Evolutionary conservation across 306 rosid species (phyloP).

Genomic region (Leucaena leucocephala): DNA sequence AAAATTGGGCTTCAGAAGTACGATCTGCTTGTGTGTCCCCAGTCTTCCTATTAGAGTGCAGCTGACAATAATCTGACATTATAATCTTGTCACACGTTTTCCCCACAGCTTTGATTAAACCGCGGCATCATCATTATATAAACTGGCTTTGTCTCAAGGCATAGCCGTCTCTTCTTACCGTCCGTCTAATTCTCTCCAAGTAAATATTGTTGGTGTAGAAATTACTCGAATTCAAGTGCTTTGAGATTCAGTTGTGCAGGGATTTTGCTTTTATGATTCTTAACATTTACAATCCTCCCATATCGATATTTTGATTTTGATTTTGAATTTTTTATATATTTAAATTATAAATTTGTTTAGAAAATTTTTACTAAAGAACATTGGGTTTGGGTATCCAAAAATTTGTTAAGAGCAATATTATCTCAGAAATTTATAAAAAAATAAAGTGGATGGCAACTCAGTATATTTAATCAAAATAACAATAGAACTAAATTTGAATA

Average conservation of each 20-base stretch:
- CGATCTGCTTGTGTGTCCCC: not conserved
- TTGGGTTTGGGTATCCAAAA: no score
- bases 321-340: no score
- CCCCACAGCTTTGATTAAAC: not conserved
- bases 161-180: not conserved
- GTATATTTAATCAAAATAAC: no score
- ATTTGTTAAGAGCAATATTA: no score
- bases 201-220: not conserved
- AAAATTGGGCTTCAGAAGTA: not conserved
- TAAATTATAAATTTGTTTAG: no score
- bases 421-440: no score
- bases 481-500: no score
- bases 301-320: no score
- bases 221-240: not conserved
- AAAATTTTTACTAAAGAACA: no score
- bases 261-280: not conserved
- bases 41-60: not conserved
- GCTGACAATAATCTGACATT: constrained; percentile 6
- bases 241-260: not conserved
- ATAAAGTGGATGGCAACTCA: no score
- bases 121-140: not conserved
- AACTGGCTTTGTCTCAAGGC: not conserved
- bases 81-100: not conserved
- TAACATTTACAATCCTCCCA: not conserved
- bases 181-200: not conserved